Conservation (phyloP, 352 stramenopile species). For the Pythium aristosporum region DNA sequence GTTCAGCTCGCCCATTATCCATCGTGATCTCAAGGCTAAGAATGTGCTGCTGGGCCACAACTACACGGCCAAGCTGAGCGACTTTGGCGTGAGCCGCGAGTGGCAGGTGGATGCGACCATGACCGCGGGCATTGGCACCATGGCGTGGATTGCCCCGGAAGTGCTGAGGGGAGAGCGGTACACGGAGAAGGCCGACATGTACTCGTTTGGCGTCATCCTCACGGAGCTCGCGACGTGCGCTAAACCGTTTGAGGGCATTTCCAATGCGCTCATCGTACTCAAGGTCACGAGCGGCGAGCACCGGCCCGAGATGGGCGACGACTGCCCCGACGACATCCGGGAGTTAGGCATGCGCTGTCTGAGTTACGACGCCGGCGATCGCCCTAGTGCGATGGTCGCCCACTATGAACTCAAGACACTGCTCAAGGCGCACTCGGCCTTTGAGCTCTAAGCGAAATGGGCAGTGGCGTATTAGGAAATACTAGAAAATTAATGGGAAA, state of each 20-base stretch:
- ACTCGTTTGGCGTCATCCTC: constrained; percentile 83
- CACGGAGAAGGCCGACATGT: constrained; percentile 85
- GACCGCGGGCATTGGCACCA: constrained; percentile 81
- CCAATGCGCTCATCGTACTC: constrained; percentile 68
- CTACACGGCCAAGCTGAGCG: constrained; percentile 75
- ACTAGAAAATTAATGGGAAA: too few species aligned
- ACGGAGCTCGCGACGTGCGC: constrained; percentile 67
- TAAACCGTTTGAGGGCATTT: constrained; percentile 68
- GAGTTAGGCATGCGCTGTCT: constrained; percentile 60
- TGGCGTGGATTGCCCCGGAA: constrained; percentile 84
- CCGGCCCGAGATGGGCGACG: constrained; percentile 42
- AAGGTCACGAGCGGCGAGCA: constrained; percentile 76
- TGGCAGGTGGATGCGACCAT: constrained; percentile 77
- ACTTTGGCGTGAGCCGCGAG: constrained; percentile 83
- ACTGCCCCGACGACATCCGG: constrained; percentile 67
- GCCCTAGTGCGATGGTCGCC: constrained; percentile 65
- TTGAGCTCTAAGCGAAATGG: constrained; percentile 16
- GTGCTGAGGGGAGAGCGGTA: constrained; percentile 80
- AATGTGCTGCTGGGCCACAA: constrained; percentile 37
- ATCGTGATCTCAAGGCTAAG: constrained; percentile 43
- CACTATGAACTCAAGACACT: constrained; percentile 79
- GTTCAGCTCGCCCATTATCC: constrained; percentile 68
- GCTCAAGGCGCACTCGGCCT: constrained; percentile 34
- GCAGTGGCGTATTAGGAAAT: too few species aligned
- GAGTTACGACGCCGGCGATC: constrained; percentile 61